Conservation (phyloP, 148 eudicot species). For the Rhododendron molle region DNA sequence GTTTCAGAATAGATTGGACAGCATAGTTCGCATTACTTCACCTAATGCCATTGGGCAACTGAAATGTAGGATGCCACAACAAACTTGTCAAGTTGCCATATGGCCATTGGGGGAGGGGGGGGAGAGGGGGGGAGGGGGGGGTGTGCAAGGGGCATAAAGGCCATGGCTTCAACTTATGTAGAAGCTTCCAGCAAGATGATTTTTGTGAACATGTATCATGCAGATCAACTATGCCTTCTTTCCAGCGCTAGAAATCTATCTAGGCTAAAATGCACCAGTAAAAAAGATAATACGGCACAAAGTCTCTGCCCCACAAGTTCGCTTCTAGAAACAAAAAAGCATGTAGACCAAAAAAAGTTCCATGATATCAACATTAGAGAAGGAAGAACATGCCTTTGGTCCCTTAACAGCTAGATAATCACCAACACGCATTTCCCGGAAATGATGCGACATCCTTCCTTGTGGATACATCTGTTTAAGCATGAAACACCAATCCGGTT, state of each 20-base stretch:
- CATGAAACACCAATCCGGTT: neutral
- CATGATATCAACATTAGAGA: neutral
- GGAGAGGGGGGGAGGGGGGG: too few species aligned
- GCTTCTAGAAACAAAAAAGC: neutral
- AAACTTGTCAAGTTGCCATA: neutral
- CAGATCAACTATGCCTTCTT: neutral
- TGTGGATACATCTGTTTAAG: constrained; percentile 79
- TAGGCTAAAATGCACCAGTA: neutral
- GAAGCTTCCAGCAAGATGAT: neutral
- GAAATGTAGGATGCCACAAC: neutral
- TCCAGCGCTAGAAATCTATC: neutral
- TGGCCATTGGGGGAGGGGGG: too few species aligned
- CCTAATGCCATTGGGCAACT: neutral
- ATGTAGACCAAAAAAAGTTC: neutral
- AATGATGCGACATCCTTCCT: constrained; percentile 99
- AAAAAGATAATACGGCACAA: neutral
- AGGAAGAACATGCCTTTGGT: constrained; percentile 57
- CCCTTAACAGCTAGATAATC: constrained; percentile 79
- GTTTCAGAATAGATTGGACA: neutral
- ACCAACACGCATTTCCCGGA: constrained; percentile 79
- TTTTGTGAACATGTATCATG: neutral
- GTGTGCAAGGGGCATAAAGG: neutral
- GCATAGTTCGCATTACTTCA: neutral
- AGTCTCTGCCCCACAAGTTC: neutral
- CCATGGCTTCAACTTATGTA: neutral